Base-by-base conservation (phyloP, 106 monocot species). In the Dendrobium chrysotoxum region DNA sequence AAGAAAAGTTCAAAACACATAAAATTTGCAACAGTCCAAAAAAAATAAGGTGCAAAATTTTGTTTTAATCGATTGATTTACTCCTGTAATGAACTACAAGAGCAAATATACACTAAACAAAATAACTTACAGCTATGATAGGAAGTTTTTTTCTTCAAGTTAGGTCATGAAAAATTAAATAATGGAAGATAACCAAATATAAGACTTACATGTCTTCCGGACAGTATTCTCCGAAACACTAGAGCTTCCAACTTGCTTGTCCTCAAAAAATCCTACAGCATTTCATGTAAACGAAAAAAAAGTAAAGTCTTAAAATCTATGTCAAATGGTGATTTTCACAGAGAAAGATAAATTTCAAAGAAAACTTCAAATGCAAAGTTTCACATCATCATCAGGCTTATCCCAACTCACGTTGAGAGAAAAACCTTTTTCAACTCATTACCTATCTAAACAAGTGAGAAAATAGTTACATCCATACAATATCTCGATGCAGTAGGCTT, bases 221-320 rank as follows among this genome's bases (percentile, higher is more conserved):
- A 84, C 18, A 81, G 86, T 79, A 95, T 90, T 77, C 92, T 86
- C 28, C 86, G 85, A 55, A 95, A 85, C 31, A 83, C 82, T 65
- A 95, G 64, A 39, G 21, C 82, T 89, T 90, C 85, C 86, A 92
- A 75, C 74, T 92, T 82, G 82, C 90, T 45, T 75, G 71, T 17
- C 71, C 54, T 80, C 67, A 95, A 78, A 38, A 95, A 77, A 42
- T 85, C 90, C 95, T 95, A 87, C 53, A 44, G 74, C 40, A 74
- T 40, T 41, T 42, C 9, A 42, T 3, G 30, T 71, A 38, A 38
- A 81, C 76, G 42, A 26, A 75, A n/a, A 71, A 17, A 28, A 41
- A 66, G 20, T n/a, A 21, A 72, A 58, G 26, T 73, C 25, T 25
- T 20, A 71, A 23, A 3, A 35, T 66, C 76, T 40, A 16, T 16